Percentiles rank a stretch among this genome's conserved stretches.
These are phyloP conservation scores for Cupressus sempervirens DNA, from an alignment of 75 land plant species.

Conservation along the genomic window DNA sequence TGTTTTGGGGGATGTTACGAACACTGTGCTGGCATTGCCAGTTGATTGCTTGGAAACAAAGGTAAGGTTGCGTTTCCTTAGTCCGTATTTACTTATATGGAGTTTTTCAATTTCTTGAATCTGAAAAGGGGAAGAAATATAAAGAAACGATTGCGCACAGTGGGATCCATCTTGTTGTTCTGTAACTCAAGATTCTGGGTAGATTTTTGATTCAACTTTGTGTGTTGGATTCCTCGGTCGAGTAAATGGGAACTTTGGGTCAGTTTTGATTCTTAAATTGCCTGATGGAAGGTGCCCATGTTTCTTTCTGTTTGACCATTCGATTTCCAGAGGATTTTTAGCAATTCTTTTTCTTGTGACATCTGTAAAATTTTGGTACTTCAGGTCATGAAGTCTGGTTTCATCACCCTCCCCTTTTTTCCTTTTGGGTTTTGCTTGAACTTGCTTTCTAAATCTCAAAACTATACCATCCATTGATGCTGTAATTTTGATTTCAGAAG, in stretches of 20 bases:
- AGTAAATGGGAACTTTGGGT: no score
- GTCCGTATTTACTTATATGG: not conserved
- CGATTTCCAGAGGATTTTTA: no score
- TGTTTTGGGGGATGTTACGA: constrained; percentile 10
- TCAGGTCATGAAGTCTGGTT: no score
- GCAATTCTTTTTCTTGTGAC: no score
- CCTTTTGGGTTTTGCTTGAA: no score
- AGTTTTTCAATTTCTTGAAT: not conserved
- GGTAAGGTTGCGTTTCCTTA: not conserved
- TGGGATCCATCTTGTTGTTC: not conserved
- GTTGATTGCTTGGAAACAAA: not conserved
- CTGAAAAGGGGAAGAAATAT: not conserved
- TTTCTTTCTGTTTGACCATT: no score
- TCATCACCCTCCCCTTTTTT: no score
- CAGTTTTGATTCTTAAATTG: no score
- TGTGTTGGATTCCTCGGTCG: not conserved
- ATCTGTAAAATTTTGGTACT: no score
- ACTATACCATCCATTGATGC: no score
- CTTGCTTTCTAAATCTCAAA: not conserved
- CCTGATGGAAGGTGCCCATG: no score
- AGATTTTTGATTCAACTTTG: not conserved
- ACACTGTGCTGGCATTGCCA: not conserved
- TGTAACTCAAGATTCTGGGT: not conserved
- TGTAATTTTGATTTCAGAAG: not conserved
- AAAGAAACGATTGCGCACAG: no score